Conservation (phyloP, 331 rosid species). For the Dryas integrifolia region DNA sequence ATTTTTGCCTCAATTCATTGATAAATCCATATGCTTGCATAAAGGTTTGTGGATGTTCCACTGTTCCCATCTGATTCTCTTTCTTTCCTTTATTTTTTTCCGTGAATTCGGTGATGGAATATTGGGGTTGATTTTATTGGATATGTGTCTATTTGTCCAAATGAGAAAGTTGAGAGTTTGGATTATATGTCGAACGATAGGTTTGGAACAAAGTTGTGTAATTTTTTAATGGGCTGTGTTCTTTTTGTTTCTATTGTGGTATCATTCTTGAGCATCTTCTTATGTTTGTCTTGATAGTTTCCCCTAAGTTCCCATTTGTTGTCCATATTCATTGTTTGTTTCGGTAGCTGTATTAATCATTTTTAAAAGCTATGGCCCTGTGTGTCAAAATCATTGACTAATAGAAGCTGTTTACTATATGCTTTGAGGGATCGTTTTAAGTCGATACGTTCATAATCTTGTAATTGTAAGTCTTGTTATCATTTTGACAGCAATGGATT, state of each 20-base stretch:
- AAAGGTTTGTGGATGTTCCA: background rate
- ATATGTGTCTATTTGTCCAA: background rate
- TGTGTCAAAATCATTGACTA: constrained; percentile 10
- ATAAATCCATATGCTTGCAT: background rate
- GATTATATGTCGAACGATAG: background rate
- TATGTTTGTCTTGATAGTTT: background rate
- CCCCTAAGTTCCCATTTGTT: constrained; percentile 11
- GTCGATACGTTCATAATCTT: background rate
- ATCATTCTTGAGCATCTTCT: constrained; percentile 20
- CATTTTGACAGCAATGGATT: constrained; percentile 7
- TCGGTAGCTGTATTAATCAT: background rate
- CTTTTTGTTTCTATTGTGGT: constrained; percentile 18
- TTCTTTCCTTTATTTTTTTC: background rate
- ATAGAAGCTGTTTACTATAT: constrained; percentile 5
- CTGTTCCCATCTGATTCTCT: constrained; percentile 8
- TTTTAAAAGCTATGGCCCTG: background rate
- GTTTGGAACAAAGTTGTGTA: background rate
- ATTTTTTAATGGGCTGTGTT: background rate
- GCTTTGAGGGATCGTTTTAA: background rate
- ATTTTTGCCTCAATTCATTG: background rate
- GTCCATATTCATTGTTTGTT: constrained; percentile 3
- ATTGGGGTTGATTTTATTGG: background rate
- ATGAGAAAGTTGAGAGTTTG: background rate
- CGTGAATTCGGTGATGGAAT: background rate
- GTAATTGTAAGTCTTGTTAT: background rate